These are phyloP conservation scores for Mrakia hoshinonis DNA, from an alignment of 768 basidiomycete species.

Conservation along the genomic window DNA sequence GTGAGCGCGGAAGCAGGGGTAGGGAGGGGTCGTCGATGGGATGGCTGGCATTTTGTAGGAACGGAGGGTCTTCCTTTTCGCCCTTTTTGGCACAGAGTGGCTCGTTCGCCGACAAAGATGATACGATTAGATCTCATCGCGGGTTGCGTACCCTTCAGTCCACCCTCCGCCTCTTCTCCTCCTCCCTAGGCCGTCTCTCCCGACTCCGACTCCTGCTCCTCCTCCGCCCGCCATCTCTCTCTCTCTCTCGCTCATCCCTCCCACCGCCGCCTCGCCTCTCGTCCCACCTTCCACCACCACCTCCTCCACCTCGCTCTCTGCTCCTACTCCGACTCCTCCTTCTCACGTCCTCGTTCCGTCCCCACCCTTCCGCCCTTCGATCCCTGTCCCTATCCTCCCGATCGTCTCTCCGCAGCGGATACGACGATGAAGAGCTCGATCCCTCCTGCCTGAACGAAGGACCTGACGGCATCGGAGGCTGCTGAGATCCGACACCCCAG, in stretches of 20 bases:
- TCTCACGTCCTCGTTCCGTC: constrained; percentile 24
- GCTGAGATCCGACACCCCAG: constrained; percentile 29
- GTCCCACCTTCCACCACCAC: constrained; percentile 20
- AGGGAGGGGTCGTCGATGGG: no score
- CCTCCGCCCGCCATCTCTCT: neutral
- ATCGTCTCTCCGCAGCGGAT: neutral
- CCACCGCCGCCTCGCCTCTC: constrained; percentile 1
- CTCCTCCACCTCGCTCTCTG: constrained; percentile 25
- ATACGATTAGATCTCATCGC: no score
- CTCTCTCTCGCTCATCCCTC: neutral
- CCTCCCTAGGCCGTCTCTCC: constrained; percentile 15
- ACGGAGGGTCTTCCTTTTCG: no score
- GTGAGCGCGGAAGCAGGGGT: no score
- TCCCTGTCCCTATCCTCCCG: neutral
- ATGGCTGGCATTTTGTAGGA: no score
- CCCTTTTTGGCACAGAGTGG: no score
- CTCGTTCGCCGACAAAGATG: no score
- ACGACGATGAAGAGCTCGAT: neutral
- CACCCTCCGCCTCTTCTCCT: constrained; percentile 19
- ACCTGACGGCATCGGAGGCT: neutral
- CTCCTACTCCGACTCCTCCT: constrained; percentile 34
- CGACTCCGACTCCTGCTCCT: constrained; percentile 15
- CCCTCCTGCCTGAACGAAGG: constrained; percentile 19
- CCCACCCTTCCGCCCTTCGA: neutral
- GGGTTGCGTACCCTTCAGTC: constrained; percentile 22